Evolutionary conservation across 176 grass and related monocot species (phyloP), one percentile per base, ranked within the genome.

Genomic region (Rhynchospora pubera): DNA sequence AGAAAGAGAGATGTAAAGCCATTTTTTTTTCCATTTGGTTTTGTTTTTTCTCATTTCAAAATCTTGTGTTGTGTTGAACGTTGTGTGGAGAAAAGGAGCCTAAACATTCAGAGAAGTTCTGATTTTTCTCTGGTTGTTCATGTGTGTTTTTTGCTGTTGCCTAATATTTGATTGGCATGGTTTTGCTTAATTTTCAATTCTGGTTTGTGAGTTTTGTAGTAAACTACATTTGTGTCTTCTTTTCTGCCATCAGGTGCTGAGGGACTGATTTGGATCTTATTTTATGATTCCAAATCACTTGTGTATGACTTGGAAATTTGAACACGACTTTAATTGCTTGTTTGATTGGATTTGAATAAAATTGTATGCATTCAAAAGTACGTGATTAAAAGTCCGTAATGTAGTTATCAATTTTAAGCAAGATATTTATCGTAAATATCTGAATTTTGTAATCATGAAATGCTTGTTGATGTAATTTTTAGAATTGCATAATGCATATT

Each of bases 1-100:
- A 44, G 7, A 56, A 82, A 67, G 81, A 88, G 90, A 87, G 83
- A 68, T 93, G 91, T 93, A 93, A 88, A 90, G 85, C 32, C 60
- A 75, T n/a, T n/a, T 84, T 44, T 62, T 53, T 86, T 84, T 64
- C 71, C 26, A 8, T 15, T 7, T 82, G 60, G 73, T 66, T 14
- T 22, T 62, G 24, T 62, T 60, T 86, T 71, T 60, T 9, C 28
- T 48, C 16, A 44, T 23, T 87, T 89, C 16, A 9, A 22, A 21
- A 75, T 52, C 42, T 24, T 18, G 12, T 52, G 0, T 46, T 83
- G 77, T 9, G 79, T 93, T 84, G 76, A 65, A 74, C 55, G 6
- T 56, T 87, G 78, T 87, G 62, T 30, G 78, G 46, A 39, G 26
- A 84, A 63, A 71, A 57, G 30, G 22, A 30, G 32, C 11, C 11